A percentile compares a stretch with the other conserved stretches of the same genome.
Conservation (phyloP, 139 green algal species). For the Ettlia oleoabundans region DNA sequence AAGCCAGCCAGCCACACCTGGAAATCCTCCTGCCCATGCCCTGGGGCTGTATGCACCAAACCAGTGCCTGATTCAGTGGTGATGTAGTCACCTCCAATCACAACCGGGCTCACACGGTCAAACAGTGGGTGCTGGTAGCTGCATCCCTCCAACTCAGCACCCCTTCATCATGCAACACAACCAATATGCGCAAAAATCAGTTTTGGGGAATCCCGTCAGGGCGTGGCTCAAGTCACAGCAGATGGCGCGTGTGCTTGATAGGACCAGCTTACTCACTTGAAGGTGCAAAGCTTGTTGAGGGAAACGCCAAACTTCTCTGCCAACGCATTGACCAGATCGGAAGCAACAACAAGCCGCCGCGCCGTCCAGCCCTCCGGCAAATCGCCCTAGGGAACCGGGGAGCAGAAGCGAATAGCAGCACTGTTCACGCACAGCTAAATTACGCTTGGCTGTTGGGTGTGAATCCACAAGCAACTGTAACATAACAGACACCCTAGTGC, state of each 20-base stretch:
- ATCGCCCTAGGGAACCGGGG: neutral
- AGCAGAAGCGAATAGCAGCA: neutral
- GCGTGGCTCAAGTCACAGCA: too few species aligned
- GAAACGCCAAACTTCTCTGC: conserved; percentile 70
- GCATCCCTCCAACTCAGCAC: conserved; percentile 75
- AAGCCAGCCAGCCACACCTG: conserved; percentile 43
- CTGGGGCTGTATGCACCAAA: conserved; percentile 96
- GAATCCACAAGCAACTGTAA: neutral
- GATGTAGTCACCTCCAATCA: conserved; percentile 99
- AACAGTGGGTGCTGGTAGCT: conserved; percentile 94
- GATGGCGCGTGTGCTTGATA: too few species aligned
- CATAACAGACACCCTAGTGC: neutral
- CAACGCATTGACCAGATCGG: conserved; percentile 77
- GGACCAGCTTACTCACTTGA: conserved; percentile 54
- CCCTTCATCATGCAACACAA: neutral
- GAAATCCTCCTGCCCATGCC: conserved; percentile 98
- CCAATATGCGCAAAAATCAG: too few species aligned
- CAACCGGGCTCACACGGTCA: conserved; percentile 77
- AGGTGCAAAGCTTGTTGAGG: conserved; percentile 57
- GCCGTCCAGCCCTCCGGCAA: conserved; percentile 47
- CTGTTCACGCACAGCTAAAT: too few species aligned
- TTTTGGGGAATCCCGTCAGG: too few species aligned
- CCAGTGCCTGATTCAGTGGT: conserved; percentile 97
- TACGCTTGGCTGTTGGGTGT: too few species aligned
- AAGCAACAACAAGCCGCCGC: conserved; percentile 77